These are phyloP conservation scores for Misopates orontium DNA, from an alignment of 257 asterid genomes.

Conservation along the genomic window DNA sequence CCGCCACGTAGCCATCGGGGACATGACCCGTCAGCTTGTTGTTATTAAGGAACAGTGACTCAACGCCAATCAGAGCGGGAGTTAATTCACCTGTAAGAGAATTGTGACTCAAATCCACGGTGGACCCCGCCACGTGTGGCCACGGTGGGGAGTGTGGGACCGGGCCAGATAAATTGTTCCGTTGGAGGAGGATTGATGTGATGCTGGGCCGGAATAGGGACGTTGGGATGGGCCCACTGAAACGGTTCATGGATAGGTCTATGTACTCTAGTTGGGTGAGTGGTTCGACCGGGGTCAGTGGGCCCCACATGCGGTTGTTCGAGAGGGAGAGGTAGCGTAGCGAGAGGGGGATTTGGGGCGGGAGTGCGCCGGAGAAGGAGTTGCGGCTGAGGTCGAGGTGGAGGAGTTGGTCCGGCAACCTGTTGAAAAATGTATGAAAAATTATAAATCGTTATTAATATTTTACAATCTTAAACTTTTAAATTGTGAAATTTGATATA, in stretches of 20 bases:
- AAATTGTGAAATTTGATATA: too few species aligned
- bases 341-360: slow-evolving; percentile 44
- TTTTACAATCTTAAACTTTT: too few species aligned
- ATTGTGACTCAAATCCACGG: slow-evolving; percentile 75
- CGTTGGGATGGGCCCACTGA: slow-evolving; percentile 67
- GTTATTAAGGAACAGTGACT: slow-evolving; percentile 63
- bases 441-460: too few species aligned
- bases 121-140: slow-evolving; percentile 40
- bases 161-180: slow-evolving; percentile 79
- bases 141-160: slow-evolving; percentile 45
- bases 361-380: slow-evolving; percentile 48
- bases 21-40: slow-evolving; percentile 59
- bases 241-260: slow-evolving; percentile 72
- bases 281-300: slow-evolving; percentile 43
- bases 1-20: slow-evolving; percentile 54
- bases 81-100: slow-evolving; percentile 51
- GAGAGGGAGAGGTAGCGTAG: slow-evolving; percentile 63
- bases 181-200: slow-evolving; percentile 68
- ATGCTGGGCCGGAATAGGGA: slow-evolving; percentile 47
- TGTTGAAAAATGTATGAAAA: too few species aligned
- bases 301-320: slow-evolving; percentile 62
- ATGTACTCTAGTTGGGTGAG: slow-evolving; percentile 51
- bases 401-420: slow-evolving; percentile 30
- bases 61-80: slow-evolving; percentile 45
- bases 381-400: slow-evolving; percentile 68